Conservation (phyloP, 768 basidiomycete genomes). For the Pholiota molesta region DNA sequence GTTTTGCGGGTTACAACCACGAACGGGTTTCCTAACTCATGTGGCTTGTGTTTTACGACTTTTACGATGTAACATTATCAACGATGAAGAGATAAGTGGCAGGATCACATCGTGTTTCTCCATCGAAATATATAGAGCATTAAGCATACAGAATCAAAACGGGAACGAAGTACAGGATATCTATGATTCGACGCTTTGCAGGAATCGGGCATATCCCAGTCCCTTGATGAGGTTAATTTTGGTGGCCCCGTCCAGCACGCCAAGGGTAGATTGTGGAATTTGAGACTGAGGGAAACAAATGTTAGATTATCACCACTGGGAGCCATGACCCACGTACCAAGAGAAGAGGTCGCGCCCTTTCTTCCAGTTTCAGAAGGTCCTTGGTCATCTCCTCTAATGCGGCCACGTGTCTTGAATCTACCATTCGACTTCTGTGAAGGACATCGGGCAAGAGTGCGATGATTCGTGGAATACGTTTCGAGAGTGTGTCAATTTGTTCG, state of each 20-base stretch:
- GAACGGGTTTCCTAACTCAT: background rate
- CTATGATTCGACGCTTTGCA: constrained; percentile 52
- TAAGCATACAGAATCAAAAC: constrained; percentile 7
- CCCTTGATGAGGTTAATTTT: constrained; percentile 66
- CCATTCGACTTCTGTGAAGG: constrained; percentile 48
- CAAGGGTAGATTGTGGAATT: constrained; percentile 29
- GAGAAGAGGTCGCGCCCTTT: constrained; percentile 59
- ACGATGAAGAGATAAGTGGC: background rate
- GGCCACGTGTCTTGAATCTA: constrained; percentile 66
- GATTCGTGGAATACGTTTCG: constrained; percentile 62
- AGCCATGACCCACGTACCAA: constrained; percentile 49
- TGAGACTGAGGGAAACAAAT: constrained; percentile 19
- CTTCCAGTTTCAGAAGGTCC: constrained; percentile 59
- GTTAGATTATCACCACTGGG: background rate
- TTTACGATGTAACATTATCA: background rate
- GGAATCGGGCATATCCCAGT: constrained; percentile 65
- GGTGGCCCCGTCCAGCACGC: constrained; percentile 56
- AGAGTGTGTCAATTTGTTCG: constrained; percentile 61
- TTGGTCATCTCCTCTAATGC: constrained; percentile 76
- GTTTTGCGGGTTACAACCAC: background rate
- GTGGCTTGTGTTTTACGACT: background rate
- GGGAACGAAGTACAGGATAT: background rate
- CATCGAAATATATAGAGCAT: background rate
- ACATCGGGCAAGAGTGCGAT: constrained; percentile 73
- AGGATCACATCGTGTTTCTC: background rate